phyloP scores from a whole-genome alignment of 2,329 filamentous ascomycete species.

The Verticillium isaacii region DNA sequence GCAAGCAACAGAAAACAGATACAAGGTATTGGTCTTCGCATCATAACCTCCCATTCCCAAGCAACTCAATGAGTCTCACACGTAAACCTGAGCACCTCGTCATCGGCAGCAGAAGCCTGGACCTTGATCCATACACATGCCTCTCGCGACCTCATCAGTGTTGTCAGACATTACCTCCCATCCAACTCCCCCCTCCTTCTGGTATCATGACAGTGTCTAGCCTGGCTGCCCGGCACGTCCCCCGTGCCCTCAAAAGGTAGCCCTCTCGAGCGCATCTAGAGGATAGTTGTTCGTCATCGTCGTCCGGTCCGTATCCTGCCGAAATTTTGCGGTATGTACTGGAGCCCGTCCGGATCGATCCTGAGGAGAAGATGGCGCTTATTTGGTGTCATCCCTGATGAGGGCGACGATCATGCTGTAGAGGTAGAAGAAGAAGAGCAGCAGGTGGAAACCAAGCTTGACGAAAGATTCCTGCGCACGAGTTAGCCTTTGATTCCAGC shows the following conservation, averaged over 20 bases:
- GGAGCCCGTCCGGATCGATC: constrained; percentile 8
- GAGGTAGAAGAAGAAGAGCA: constrained; percentile 99
- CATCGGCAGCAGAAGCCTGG: not conserved
- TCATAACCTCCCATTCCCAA: constrained; percentile 7
- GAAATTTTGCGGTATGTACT: constrained; percentile 8
- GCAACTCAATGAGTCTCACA: not conserved
- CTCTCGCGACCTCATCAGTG: not conserved
- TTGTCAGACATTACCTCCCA: not conserved
- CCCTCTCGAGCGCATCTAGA: constrained; percentile 4
- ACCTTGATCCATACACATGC: not conserved
- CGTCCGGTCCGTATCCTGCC: constrained; percentile 3
- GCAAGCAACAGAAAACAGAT: constrained; percentile 12
- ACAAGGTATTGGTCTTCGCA: constrained; percentile 14
- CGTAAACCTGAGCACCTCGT: not conserved
- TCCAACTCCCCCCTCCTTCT: constrained; percentile 4
- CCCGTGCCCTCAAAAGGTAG: constrained; percentile 5
- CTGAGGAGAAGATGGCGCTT: constrained; percentile 28
- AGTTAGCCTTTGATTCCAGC: not conserved
- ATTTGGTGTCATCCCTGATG: constrained; percentile 90
- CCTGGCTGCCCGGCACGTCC: not conserved
- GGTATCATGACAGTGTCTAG: constrained; percentile 13
- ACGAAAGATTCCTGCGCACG: constrained; percentile 83
- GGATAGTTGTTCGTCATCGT: not conserved
- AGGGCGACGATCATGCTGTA: constrained; percentile 98
- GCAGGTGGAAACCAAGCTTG: constrained; percentile 95